Evolutionary conservation across 2,329 filamentous ascomycete species (phyloP).

Genomic region (Calonectria hawksworthii): DNA sequence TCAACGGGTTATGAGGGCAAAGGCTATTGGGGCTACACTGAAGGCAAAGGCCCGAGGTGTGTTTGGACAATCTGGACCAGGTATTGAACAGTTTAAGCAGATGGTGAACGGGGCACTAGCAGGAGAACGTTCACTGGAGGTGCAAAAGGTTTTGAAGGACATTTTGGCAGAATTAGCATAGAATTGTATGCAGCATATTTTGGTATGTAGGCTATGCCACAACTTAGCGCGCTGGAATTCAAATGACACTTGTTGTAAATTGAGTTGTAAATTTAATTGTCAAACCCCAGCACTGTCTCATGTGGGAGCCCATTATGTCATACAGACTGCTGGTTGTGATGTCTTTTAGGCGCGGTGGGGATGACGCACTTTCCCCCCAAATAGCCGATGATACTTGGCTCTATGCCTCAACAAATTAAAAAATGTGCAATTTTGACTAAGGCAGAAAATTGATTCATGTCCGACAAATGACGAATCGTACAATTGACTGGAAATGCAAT

Average conservation of each 20-base stretch:
- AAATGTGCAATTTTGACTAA: not conserved
- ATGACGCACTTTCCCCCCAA: not conserved
- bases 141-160: conserved; percentile 59
- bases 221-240: not conserved
- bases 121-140: conserved; percentile 60
- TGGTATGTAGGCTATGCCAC: not conserved
- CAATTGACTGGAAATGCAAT: not conserved
- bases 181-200: not conserved
- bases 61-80: conserved; percentile 52
- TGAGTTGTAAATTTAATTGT: not conserved
- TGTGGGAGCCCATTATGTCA: not conserved
- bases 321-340: not conserved
- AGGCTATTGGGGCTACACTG: conserved; percentile 59
- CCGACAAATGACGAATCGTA: not conserved
- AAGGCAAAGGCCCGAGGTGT: conserved; percentile 59
- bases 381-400: not conserved
- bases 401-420: not conserved
- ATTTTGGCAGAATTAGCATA: conserved; percentile 50
- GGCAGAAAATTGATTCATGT: not conserved
- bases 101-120: conserved; percentile 52
- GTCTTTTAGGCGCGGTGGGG: not conserved
- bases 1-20: conserved; percentile 63
- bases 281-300: not conserved
- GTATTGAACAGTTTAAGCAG: conserved; percentile 48
- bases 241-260: not conserved